Evolutionary conservation across 192 early-diverging fungal species (phyloP).

Genomic region (Chytriomyces sp.): DNA sequence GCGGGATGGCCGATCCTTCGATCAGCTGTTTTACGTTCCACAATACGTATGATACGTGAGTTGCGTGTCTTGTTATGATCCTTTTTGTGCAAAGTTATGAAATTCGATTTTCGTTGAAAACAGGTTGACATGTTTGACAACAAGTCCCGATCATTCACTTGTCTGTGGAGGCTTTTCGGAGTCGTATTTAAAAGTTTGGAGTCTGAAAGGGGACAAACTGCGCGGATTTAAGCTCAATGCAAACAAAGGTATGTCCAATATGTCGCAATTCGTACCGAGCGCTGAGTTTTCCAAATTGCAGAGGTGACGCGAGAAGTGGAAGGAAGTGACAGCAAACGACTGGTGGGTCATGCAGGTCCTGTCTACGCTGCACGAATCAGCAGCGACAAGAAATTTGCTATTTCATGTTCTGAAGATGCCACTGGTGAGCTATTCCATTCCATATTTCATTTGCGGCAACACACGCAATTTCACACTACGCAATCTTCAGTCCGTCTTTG

Average conservation of each 20-base stretch:
- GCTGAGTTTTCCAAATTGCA: neutral
- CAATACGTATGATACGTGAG: slow-evolving; percentile 77
- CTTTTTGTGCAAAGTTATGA: neutral
- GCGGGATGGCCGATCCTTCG: slow-evolving; percentile 72
- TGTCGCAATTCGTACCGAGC: neutral
- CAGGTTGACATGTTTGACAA: slow-evolving; percentile 84
- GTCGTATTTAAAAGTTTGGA: slow-evolving; percentile 93
- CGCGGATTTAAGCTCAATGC: neutral
- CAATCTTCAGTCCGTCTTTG: slow-evolving; percentile 81
- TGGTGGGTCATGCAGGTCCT: slow-evolving; percentile 90
- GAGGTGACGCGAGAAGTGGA: slow-evolving; percentile 27
- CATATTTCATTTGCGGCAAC: slow-evolving; percentile 18
- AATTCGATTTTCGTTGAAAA: too few species aligned
- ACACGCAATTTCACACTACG: slow-evolving; percentile 2
- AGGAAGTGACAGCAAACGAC: slow-evolving; percentile 51
- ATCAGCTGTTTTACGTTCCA: slow-evolving; percentile 96
- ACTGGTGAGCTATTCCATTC: slow-evolving; percentile 61
- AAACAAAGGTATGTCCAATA: slow-evolving; percentile 55
- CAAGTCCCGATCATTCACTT: slow-evolving; percentile 81
- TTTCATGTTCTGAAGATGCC: slow-evolving; percentile 92
- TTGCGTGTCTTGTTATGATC: neutral
- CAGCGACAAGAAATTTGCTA: slow-evolving; percentile 79
- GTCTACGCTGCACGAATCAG: slow-evolving; percentile 89
- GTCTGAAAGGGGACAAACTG: slow-evolving; percentile 63
- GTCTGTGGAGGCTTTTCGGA: slow-evolving; percentile 93